Evolutionary conservation across 2,329 filamentous ascomycete genomes (phyloP), one percentile per base, ranked within the genome.

Genomic region (Talaromyces marneffei): DNA sequence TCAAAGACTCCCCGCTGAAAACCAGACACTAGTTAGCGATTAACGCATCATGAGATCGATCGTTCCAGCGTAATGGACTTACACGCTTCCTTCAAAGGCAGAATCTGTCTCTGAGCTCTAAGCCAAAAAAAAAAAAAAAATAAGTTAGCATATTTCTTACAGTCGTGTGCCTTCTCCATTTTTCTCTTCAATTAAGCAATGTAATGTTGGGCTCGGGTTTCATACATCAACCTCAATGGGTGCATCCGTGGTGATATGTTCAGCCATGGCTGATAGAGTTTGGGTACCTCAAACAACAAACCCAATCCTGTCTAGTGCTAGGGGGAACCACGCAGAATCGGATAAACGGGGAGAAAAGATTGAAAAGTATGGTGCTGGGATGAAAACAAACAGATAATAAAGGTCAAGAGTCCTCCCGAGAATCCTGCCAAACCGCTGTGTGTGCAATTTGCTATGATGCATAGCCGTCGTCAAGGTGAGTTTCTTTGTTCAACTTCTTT

Each of bases 171-270:
- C 31, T 18, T 18, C 4, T 4, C 23, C 0, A 20, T 27, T 27
- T 42, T 48, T 7, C 1, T 5, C 27, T 35, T 33, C 8, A 35
- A 10, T 7, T 29, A 16, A 18, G 53, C 4, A 29, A 29, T 40
- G 16, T 40, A 23, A 27, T 29, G 5, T 29, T 39, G 35, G 53
- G 29, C 20, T 55, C 35, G 16, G 10, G 14, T 40, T 18, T 40
- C 56, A 59, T 58, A 62, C 60, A 39, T 62, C 60, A 35, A 27
- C 60, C 25, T 62, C 55, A 16, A 62, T 48, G 7, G 60, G 35
- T 29, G 44, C 18, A 20, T 62, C 55, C 18, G 50, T 62, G 25
- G 44, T 53, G n/a, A 62, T 25, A 33, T 46, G 29, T 46, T 54
- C 31, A 9, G 60, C 60, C 60, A 62, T 62, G 31, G 33, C 53